phyloP scores from a whole-genome alignment of 768 basidiomycete genomes.

The Gyrodon lividus region DNA sequence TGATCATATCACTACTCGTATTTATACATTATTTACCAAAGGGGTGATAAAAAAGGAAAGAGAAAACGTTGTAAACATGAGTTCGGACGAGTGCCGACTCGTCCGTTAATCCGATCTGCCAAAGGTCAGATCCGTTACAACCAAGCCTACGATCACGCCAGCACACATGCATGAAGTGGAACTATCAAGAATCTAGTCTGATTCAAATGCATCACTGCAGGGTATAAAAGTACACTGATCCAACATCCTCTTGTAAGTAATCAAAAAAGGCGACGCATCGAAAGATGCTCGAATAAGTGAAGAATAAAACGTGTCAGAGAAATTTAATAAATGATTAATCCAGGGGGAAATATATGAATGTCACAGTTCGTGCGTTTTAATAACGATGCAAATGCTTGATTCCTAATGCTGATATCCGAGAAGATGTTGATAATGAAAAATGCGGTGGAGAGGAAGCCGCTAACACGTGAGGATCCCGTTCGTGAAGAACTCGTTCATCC shows the following conservation, averaged over 20 bases:
- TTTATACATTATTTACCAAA: too few species aligned
- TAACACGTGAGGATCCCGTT: neutral
- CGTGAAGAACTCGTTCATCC: neutral
- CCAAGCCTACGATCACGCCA: neutral
- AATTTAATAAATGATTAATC: too few species aligned
- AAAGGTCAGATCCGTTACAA: too few species aligned
- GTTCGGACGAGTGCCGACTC: too few species aligned
- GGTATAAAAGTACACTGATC: neutral
- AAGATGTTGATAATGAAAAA: neutral
- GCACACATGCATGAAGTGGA: neutral
- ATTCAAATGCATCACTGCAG: neutral
- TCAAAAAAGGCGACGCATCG: neutral
- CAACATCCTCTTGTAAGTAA: neutral
- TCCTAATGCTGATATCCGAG: neutral
- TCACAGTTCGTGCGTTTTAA: neutral
- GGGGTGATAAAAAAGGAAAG: too few species aligned
- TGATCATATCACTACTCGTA: too few species aligned
- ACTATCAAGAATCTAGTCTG: neutral
- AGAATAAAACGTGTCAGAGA: neutral
- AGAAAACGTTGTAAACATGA: too few species aligned
- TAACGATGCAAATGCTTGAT: neutral
- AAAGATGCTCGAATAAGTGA: neutral
- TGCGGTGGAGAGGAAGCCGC: neutral
- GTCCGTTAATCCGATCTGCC: too few species aligned
- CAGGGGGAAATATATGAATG: neutral